Evolutionary conservation across 495 filamentous ascomycete genomes (phyloP).

Genomic region (Hypoxylon fuscum): DNA sequence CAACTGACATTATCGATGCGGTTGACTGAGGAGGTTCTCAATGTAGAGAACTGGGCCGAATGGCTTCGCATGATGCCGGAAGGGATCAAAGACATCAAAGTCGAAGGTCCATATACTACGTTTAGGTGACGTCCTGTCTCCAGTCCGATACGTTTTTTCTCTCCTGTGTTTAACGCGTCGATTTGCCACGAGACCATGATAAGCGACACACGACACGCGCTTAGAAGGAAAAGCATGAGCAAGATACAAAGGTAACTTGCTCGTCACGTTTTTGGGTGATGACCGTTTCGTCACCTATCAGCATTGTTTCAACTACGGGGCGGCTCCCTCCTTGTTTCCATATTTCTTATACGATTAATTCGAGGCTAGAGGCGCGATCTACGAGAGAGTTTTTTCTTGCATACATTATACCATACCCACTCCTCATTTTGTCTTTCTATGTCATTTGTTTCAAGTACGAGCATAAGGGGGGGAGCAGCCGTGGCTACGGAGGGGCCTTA

Average conservation of each 20-base stretch:
- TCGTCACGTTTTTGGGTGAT: conserved; percentile 31
- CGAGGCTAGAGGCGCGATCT: conserved; percentile 26
- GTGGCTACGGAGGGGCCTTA: conserved; percentile 13
- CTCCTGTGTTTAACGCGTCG: conserved; percentile 25
- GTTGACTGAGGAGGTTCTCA: conserved; percentile 51
- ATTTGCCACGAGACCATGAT: conserved; percentile 38
- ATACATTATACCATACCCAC: conserved; percentile 36
- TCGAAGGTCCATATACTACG: conserved; percentile 57
- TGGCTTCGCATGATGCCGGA: conserved; percentile 61
- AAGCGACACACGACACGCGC: conserved; percentile 36
- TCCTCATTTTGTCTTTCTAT: conserved; percentile 19
- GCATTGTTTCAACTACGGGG: conserved; percentile 29
- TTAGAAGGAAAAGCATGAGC: conserved; percentile 33
- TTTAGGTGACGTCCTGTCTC: conserved; percentile 50
- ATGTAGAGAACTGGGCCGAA: conserved; percentile 56
- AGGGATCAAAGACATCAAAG: conserved; percentile 57
- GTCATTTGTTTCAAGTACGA: conserved; percentile 2
- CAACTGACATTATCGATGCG: conserved; percentile 56
- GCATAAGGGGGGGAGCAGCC: conserved; percentile 17
- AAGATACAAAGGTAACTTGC: too few relatives aligned
- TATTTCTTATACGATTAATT: conserved; percentile 19
- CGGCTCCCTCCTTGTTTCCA: conserved; percentile 18
- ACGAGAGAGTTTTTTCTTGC: conserved; percentile 23
- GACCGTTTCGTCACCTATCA: conserved; percentile 15
- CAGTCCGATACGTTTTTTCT: conserved; percentile 28